Conservation (phyloP, 225 moss, liverwort and hornwort genomes). For the Bryum argenteum region DNA sequence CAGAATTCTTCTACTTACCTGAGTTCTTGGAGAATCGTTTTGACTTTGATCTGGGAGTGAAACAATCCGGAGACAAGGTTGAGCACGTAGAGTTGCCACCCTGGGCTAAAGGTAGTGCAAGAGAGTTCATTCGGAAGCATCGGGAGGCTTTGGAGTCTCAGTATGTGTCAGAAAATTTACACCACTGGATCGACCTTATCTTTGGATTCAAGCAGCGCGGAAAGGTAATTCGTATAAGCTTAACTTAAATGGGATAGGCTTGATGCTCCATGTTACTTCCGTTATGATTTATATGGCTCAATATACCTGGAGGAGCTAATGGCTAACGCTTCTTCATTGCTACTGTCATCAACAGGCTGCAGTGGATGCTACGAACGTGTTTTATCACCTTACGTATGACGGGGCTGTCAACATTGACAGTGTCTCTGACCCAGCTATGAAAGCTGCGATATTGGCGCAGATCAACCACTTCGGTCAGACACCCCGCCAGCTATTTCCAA, state of each 20-base stretch:
- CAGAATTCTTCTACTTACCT: constrained; percentile 95
- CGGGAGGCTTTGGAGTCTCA: constrained; percentile 97
- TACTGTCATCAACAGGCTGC: constrained; percentile 66
- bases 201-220: constrained; percentile 96
- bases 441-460: constrained; percentile 94
- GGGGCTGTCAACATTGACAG: constrained; percentile 97
- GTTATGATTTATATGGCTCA: not conserved
- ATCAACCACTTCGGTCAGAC: constrained; percentile 99
- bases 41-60: constrained; percentile 83
- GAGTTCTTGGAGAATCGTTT: constrained; percentile 95
- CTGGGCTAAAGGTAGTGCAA: constrained; percentile 97
- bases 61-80: constrained; percentile 94
- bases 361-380: constrained; percentile 96
- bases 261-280: constrained; percentile 5
- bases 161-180: constrained; percentile 97
- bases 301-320: not conserved
- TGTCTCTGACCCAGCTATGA: constrained; percentile 88
- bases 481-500: constrained; percentile 87
- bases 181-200: constrained; percentile 99
- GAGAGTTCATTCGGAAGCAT: constrained; percentile 94
- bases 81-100: constrained; percentile 93
- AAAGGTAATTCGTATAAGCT: constrained; percentile 54
- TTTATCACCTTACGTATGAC: constrained; percentile 97
- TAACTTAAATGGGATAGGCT: constrained; percentile 9
- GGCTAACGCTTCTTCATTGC: constrained; percentile 19